Evolutionary conservation across 2,329 filamentous ascomycete species (phyloP).

Genomic region (Scedosporium boydii): DNA sequence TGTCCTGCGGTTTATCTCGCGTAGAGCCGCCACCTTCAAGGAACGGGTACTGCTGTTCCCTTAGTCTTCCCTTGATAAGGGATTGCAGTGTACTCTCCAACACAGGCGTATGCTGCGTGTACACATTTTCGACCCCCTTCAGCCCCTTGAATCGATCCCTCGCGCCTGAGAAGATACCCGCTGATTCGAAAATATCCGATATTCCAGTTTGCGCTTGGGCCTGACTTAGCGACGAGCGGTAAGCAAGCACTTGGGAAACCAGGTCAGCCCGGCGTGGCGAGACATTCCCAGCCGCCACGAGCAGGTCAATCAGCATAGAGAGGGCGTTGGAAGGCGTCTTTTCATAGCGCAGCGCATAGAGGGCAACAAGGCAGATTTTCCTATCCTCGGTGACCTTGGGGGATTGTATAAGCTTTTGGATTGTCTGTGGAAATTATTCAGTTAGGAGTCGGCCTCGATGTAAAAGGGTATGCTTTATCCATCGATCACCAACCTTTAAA

Average conservation of each 20-base stretch:
- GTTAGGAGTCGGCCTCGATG: too few species aligned
- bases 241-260: slow-evolving; percentile 72
- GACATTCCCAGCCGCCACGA: slow-evolving; percentile 75
- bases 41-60: slow-evolving; percentile 85
- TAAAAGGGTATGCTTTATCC: neutral
- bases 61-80: slow-evolving; percentile 81
- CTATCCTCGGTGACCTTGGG: slow-evolving; percentile 67
- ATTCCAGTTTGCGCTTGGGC: slow-evolving; percentile 69
- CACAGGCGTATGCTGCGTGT: slow-evolving; percentile 90
- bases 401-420: slow-evolving; percentile 79
- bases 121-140: slow-evolving; percentile 97
- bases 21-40: slow-evolving; percentile 81
- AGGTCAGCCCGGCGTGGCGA: slow-evolving; percentile 66
- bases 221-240: slow-evolving; percentile 78
- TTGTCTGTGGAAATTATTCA: slow-evolving; percentile 38
- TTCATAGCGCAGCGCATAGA: slow-evolving; percentile 91
- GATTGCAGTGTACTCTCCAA: slow-evolving; percentile 84
- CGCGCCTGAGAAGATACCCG: slow-evolving; percentile 83
- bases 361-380: slow-evolving; percentile 80
- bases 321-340: slow-evolving; percentile 78
- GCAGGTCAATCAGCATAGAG: slow-evolving; percentile 75
- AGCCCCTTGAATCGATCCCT: slow-evolving; percentile 84
- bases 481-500: slow-evolving; percentile 54
- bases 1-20: slow-evolving; percentile 91
- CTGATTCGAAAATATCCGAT: slow-evolving; percentile 83